Base-by-base conservation (phyloP, 2,329 filamentous ascomycete genomes). In the Neonectria magnoliae region DNA sequence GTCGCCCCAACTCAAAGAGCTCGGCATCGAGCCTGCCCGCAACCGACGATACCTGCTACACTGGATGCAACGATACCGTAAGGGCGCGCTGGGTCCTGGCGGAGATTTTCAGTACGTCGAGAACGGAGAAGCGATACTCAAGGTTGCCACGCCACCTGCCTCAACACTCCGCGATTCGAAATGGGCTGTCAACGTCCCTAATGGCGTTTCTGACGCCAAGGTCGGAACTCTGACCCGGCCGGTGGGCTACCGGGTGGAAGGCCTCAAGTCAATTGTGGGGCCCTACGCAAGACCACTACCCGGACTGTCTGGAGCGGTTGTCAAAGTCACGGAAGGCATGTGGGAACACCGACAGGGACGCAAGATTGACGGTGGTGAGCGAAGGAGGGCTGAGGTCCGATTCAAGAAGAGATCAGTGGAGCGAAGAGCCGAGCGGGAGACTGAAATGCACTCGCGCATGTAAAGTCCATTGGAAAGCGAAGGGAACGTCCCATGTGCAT, bases 321-420 rank as follows among this genome's bases (percentile, higher is more conserved):
- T 98, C 71, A 84, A 85, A 68, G 86, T 93, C 22, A 88, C 90
- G 61, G 94, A 98, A 78, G 94, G 95, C 10, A 91, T 98, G 84
- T 98, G 95, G 96, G 95, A 98, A 83, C 85, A 94, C 74, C 90
- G 87, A 77, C 87, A 90, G 74, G 95, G 96, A 29, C 89, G 89
- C 75, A 98, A 98, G 90, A 90, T 99, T 71, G 94, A 98, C 80
- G 96, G 96, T 76, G 96, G 96, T 85, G 96, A 99, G 85, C 90
- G 96, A 79, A 88, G 96, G 80, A 90, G 88, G 78, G 92, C 91
- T 16, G 91, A 97, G 82, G 90, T 98, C 57, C 87, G 93, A 73
- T 93, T 94, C 73, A 97, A 97, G 90, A 91, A 89, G 82, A 88
- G 91, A 69, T 89, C 92, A 56, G 90, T 90, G 38, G 92, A 94